Conservation (phyloP, 768 basidiomycete species). For the Phanerochaete carnosa region DNA sequence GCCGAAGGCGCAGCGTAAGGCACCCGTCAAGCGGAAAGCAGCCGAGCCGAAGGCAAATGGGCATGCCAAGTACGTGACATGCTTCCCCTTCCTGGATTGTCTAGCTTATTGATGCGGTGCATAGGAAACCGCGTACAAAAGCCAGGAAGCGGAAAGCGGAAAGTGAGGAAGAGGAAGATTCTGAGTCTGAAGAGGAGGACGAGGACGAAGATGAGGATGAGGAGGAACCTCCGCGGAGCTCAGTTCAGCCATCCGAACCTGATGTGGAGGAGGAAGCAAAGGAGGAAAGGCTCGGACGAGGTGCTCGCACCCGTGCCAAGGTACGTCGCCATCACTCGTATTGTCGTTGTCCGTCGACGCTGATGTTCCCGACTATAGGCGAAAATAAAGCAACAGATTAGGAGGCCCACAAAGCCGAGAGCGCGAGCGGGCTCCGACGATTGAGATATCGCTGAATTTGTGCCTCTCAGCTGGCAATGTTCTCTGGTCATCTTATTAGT, state of each 20-base stretch:
- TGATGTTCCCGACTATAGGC: background rate
- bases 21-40: constrained; percentile 55
- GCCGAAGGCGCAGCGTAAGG: constrained; percentile 52
- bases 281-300: constrained; percentile 25
- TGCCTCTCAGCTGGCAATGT: background rate
- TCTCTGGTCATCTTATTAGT: background rate
- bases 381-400: constrained; percentile 9
- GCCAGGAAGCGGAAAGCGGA: constrained; percentile 26
- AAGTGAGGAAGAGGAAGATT: constrained; percentile 17
- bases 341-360: background rate
- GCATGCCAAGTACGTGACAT: constrained; percentile 40
- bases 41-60: constrained; percentile 43
- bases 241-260: background rate
- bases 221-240: background rate
- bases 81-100: background rate
- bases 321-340: constrained; percentile 13
- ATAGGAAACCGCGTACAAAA: constrained; percentile 22
- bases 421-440: background rate
- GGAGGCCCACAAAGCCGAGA: constrained; percentile 1
- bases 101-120: background rate
- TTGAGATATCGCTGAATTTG: background rate
- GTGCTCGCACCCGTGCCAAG: constrained; percentile 32
- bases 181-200: constrained; percentile 16
- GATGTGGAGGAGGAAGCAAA: constrained; percentile 17
- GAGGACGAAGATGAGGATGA: constrained; percentile 16